A percentile compares a stretch with the other conserved stretches of the same genome.
These are phyloP conservation scores for Rhizodiscina lignyota DNA, from an alignment of 495 filamentous ascomycete genomes.

Conservation along the genomic window DNA sequence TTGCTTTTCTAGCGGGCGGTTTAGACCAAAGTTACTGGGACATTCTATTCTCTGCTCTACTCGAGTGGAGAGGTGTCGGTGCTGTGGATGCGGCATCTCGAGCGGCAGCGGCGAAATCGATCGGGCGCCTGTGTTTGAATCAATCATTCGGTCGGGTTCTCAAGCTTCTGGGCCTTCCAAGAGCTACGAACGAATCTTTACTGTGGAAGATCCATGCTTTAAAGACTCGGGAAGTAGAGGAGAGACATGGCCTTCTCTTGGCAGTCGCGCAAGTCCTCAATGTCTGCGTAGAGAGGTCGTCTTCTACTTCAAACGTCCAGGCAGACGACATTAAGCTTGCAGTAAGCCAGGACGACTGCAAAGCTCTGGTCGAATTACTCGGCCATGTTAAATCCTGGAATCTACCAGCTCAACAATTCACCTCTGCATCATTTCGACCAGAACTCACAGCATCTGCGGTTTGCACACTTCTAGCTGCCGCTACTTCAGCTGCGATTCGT, in stretches of 20 bases:
- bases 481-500: too few species aligned
- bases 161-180: conserved; percentile 4
- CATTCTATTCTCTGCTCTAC: conserved; percentile 47
- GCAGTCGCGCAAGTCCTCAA: background rate
- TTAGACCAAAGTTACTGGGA: conserved; percentile 53
- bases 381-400: too few species aligned
- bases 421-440: conserved; percentile 10
- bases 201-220: too few species aligned
- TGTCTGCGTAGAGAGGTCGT: background rate
- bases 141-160: conserved; percentile 11
- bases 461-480: conserved; percentile 9
- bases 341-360: too few species aligned
- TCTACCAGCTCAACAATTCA: too few species aligned
- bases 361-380: too few species aligned
- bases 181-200: too few species aligned
- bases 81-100: conserved; percentile 58
- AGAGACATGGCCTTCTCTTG: background rate
- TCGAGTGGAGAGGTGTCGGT: conserved; percentile 79
- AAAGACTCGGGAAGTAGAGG: background rate
- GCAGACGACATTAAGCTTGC: too few species aligned
- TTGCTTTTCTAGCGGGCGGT: conserved; percentile 47
- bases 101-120: conserved; percentile 43
- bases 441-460: conserved; percentile 11
- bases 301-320: too few species aligned
- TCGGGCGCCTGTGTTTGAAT: background rate